Percentiles rank a stretch among this genome's conserved stretches.
Evolutionary conservation across 108 stramenopile genomes (phyloP).

Genomic region (Skeletonema menzelii): DNA sequence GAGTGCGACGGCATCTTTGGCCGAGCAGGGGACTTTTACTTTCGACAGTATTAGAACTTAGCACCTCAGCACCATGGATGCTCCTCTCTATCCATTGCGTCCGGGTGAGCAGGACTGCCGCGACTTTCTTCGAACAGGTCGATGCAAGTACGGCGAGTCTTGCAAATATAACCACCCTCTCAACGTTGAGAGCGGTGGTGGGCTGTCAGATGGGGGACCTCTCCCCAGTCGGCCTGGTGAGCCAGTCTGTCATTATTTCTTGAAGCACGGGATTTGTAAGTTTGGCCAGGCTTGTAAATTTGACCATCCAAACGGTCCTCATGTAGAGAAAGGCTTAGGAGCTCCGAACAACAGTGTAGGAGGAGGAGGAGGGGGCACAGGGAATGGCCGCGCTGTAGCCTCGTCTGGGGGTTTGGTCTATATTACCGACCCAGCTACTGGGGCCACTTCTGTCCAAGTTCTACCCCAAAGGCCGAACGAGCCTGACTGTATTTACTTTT

Average conservation of each 20-base stretch:
- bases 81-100: conserved; percentile 52
- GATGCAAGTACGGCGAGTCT: conserved; percentile 90
- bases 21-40: not conserved
- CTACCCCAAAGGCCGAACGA: conserved; percentile 85
- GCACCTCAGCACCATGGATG: conserved; percentile 16
- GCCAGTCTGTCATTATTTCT: conserved; percentile 87
- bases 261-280: conserved; percentile 93
- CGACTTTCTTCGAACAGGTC: conserved; percentile 87
- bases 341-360: not conserved
- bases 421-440: conserved; percentile 24
- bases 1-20: not conserved
- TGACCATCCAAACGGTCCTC: conserved; percentile 73
- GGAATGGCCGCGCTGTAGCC: conserved; percentile 27
- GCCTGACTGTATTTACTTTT: conserved; percentile 88
- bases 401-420: conserved; percentile 31
- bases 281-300: conserved; percentile 93
- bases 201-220: conserved; percentile 54
- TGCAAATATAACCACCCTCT: conserved; percentile 92
- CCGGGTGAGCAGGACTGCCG: conserved; percentile 79
- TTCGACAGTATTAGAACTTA: not conserved
- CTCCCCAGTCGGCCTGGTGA: conserved; percentile 83
- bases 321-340: not conserved
- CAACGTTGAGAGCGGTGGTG: conserved; percentile 87
- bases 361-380: conserved; percentile 16
- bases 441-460: conserved; percentile 30